Conservation (phyloP, 208 protist species). For the Kentomonas sorsogonicus region DNA sequence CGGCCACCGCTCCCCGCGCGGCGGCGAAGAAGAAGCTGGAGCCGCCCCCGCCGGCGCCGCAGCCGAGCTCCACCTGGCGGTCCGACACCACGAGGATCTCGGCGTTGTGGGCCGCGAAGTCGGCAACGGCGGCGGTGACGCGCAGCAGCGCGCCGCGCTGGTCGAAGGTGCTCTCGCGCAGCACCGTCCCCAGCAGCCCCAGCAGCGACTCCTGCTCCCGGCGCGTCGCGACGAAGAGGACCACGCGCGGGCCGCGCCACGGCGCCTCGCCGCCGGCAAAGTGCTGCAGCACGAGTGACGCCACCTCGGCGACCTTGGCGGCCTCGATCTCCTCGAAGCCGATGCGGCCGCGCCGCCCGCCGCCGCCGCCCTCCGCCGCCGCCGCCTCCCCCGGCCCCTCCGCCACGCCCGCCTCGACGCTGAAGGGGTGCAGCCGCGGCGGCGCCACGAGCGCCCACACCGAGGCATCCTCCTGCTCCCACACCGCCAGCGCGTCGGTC, state of each 20-base stretch:
- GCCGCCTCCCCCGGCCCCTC: neutral
- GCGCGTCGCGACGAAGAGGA: conserved; percentile 41
- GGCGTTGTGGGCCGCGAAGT: conserved; percentile 27
- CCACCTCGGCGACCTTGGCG: conserved; percentile 24
- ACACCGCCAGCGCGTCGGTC: conserved; percentile 23
- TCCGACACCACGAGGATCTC: conserved; percentile 52
- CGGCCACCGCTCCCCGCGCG: too few relatives aligned
- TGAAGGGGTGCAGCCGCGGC: conserved; percentile 13
- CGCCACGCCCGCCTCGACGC: neutral
- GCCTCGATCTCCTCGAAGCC: conserved; percentile 33
- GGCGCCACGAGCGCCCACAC: conserved; percentile 27
- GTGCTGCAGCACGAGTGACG: conserved; percentile 20
- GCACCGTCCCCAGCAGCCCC: conserved; percentile 17
- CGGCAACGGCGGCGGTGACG: conserved; percentile 25
- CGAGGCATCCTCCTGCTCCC: conserved; percentile 22
- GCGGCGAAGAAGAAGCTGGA: too few relatives aligned
- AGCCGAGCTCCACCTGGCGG: conserved; percentile 32
- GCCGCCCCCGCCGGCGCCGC: too few relatives aligned
- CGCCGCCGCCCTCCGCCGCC: neutral
- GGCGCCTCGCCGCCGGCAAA: neutral
- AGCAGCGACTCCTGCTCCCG: conserved; percentile 56
- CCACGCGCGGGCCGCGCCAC: conserved; percentile 20
- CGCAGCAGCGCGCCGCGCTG: conserved; percentile 16
- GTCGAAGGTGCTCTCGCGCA: conserved; percentile 18
- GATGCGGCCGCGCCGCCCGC: conserved; percentile 13